Base-by-base conservation (phyloP, 257 asterid genomes). In the Nicotiana attenuata region DNA sequence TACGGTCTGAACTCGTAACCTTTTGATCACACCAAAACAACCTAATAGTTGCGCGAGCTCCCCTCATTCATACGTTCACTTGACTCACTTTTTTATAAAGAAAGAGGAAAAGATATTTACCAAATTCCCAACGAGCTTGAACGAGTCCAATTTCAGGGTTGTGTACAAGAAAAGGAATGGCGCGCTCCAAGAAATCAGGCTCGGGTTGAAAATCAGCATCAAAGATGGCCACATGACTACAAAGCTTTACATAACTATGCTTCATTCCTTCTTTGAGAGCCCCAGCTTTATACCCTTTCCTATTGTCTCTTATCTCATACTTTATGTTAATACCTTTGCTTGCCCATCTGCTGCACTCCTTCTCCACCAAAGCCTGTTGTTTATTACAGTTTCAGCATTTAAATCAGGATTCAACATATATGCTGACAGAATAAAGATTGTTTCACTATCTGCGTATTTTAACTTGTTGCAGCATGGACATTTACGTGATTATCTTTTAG, bases 111-210 rank as follows among this genome's bases (percentile, higher is more conserved):
- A 61, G 22, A 61, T 1, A 22, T 47, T n/a, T 83, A 87, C 91
- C 90, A 26, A 89, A 89, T 64, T 82, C 86, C 91, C 91, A 89
- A 38, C 89, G 88, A 29, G 89, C 85, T 78, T 89, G 91, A 35
- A 89, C 87, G 7, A 89, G 86, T 65, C 81, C 88, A 7, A 89
- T 57, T 13, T 83, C 81, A 28, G 84, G 85, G 24, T 89, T 89
- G 71, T 89, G 86, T 26, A 82, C 77, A 10, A 89, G 89, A 64
- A 83, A 89, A 29, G 90, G 88, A 11, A 87, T 31, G 31, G 87
- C 53, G 5, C 82, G 82, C 28, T 82, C 78, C 57, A 87, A 59
- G 75, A 79, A 79, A 60, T 79, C 60, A 2, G 82, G 82, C 4
- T 79, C 75, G 0, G 82, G 75, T 38, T 79, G 82, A 19, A 79